These are phyloP conservation scores for Diutina sp. DNA, from an alignment of 1,139 yeast genomes.

Conservation along the genomic window DNA sequence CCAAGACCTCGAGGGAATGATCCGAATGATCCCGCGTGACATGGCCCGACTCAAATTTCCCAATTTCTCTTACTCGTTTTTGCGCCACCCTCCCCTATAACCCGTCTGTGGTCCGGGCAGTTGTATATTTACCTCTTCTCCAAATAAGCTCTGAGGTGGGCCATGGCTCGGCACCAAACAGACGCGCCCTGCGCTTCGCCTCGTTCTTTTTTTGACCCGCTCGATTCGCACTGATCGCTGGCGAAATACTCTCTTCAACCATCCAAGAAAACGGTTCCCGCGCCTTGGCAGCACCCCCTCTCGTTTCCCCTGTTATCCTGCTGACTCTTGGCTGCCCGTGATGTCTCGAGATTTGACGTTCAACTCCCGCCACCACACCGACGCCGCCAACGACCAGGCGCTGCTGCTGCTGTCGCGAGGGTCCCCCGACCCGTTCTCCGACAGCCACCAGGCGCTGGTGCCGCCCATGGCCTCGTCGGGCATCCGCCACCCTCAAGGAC, in stretches of 20 bases:
- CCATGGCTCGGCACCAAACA: not conserved
- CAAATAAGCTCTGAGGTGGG: not conserved
- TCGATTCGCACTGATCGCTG: not conserved
- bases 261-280: not conserved
- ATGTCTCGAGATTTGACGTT: conserved; percentile 2
- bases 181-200: not conserved
- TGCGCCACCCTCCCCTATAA: too few species aligned
- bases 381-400: not conserved
- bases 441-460: not conserved
- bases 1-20: too few species aligned
- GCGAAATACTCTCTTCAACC: not conserved
- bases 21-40: too few species aligned
- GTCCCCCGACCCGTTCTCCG: not conserved
- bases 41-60: too few species aligned
- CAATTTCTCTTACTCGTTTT: too few species aligned
- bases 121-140: not conserved
- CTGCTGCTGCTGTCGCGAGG: not conserved
- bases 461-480: not conserved
- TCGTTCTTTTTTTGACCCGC: not conserved
- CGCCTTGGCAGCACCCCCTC: not conserved
- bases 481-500: not conserved
- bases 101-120: too few species aligned
- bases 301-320: not conserved
- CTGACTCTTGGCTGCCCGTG: not conserved
- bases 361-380: not conserved